Evolutionary conservation across 2,329 filamentous ascomycete genomes (phyloP).

Genomic region (Exophiala sideris): DNA sequence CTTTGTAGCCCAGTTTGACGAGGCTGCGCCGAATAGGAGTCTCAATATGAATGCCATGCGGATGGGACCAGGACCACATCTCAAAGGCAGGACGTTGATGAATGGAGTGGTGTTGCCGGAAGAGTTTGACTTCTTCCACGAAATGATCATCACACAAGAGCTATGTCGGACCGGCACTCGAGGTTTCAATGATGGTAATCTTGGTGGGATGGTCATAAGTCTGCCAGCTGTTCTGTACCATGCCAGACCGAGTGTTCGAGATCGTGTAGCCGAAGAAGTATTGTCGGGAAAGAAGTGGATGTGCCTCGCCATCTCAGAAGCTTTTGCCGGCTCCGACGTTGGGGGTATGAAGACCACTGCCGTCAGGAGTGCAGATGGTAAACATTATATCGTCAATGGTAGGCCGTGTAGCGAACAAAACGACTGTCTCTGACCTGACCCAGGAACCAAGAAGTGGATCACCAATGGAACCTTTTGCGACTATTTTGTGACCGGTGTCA

Average conservation of each 20-base stretch:
- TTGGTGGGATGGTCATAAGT: constrained; percentile 56
- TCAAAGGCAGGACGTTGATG: constrained; percentile 19
- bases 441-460: constrained; percentile 98
- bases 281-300: constrained; percentile 62
- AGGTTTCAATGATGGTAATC: constrained; percentile 22
- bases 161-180: constrained; percentile 58
- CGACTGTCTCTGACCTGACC: constrained; percentile 63
- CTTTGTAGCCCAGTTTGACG: not conserved
- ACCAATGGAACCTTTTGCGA: constrained; percentile 97
- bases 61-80: constrained; percentile 22
- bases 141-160: constrained; percentile 67
- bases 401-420: constrained; percentile 53
- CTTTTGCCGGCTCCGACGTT: constrained; percentile 61
- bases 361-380: constrained; percentile 50
- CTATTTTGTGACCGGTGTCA: constrained; percentile 88
- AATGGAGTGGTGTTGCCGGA: constrained; percentile 39
- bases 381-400: constrained; percentile 65
- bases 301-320: constrained; percentile 76
- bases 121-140: constrained; percentile 69
- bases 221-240: constrained; percentile 68
- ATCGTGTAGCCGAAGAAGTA: constrained; percentile 63
- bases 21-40: constrained; percentile 1
- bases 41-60: constrained; percentile 25
- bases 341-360: constrained; percentile 62
- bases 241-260: constrained; percentile 58